A percentile compares a stretch with the other conserved stretches of the same genome.
phyloP scores from a whole-genome alignment of 2,329 filamentous ascomycete genomes.

The Pseudogymnoascus sp. region DNA sequence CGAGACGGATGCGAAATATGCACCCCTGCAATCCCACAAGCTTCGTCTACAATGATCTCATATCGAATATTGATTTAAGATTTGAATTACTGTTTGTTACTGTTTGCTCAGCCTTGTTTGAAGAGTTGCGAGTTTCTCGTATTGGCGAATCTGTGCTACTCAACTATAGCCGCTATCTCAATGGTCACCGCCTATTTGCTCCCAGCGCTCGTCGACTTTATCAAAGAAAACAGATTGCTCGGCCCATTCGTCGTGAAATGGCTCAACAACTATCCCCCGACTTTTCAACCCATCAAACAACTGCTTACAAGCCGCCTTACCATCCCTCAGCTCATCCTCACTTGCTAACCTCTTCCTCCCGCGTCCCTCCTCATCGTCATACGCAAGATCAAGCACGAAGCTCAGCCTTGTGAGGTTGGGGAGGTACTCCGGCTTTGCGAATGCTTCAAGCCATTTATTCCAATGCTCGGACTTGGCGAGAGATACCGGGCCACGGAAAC shows the following conservation, averaged over 20 bases:
- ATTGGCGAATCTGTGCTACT: not conserved
- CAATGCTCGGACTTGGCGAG: not conserved
- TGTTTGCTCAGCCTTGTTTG: not conserved
- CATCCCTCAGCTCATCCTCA: not conserved
- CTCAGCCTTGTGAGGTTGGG: not conserved
- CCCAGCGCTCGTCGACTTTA: not conserved
- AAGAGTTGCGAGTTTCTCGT: not conserved
- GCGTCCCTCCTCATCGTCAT: not conserved
- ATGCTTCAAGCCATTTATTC: not conserved
- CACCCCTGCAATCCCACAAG: too few relatives aligned
- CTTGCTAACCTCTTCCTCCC: not conserved
- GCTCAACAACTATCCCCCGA: not conserved
- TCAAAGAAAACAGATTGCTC: not conserved
- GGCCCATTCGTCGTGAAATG: not conserved
- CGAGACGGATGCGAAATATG: too few relatives aligned
- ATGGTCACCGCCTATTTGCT: not conserved
- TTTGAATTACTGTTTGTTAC: not conserved
- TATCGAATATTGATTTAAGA: too few relatives aligned
- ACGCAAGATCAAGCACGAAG: constrained; percentile 19
- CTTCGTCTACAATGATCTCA: too few relatives aligned
- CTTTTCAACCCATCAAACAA: not conserved
- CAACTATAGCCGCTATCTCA: not conserved
- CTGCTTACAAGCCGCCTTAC: not conserved
- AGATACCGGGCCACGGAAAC: not conserved
- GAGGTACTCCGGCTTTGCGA: not conserved